Conservation (phyloP, 257 asterid species). For the Gentiana dahurica region DNA sequence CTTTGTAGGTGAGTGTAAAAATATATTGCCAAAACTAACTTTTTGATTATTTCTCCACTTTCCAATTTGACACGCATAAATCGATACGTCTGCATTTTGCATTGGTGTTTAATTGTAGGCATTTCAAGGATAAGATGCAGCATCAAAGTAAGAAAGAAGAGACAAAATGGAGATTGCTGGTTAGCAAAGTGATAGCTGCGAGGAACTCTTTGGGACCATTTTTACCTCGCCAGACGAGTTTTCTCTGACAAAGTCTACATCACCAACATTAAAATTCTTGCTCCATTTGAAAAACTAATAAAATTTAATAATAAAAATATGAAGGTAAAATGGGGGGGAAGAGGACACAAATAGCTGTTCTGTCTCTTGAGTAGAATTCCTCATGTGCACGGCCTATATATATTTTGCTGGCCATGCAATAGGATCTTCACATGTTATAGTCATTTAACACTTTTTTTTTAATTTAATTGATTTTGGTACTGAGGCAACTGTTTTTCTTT, state of each 20-base stretch:
- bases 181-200: slow-evolving; percentile 52
- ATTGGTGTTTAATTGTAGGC: slow-evolving; percentile 27
- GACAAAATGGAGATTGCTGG: slow-evolving; percentile 58
- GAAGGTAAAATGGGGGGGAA: too few species aligned
- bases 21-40: not conserved
- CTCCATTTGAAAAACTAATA: not conserved
- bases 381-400: too few species aligned
- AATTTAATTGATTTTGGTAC: too few species aligned
- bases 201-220: slow-evolving; percentile 41
- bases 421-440: too few species aligned
- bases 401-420: too few species aligned
- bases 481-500: too few species aligned
- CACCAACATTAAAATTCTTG: not conserved
- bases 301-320: too few species aligned
- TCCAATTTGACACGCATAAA: too few species aligned
- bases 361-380: too few species aligned
- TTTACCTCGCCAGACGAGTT: slow-evolving; percentile 24
- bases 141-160: slow-evolving; percentile 63
- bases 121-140: slow-evolving; percentile 71
- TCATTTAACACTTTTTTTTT: too few species aligned
- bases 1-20: slow-evolving; percentile 61
- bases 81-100: too few species aligned
- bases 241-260: slow-evolving; percentile 8
- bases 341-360: too few species aligned
- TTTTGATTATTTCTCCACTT: not conserved